Base-by-base conservation (phyloP, 73 alveolate genomes). In the Paramecium caudatum region DNA sequence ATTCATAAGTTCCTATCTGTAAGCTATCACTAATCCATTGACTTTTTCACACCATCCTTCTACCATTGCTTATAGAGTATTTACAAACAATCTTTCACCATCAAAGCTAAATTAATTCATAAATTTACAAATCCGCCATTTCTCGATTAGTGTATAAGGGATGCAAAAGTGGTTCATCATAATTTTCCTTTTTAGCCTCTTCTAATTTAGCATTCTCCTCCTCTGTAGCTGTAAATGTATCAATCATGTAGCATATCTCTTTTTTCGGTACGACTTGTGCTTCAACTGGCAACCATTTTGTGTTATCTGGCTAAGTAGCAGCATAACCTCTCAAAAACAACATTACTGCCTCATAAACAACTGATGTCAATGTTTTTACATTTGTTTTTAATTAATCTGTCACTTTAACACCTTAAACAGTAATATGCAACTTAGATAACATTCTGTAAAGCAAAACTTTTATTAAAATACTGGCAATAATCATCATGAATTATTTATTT, bases 31-130 rank as follows among this genome's bases (percentile, higher is more conserved):
- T 13, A 55, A 27, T 10, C 30, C 30, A 23, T 7, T 27, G 13
- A 65, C 17, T 15, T 65, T 65, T 16, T 65, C 83, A 65, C 83
- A 65, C 83, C 83, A 65, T 10, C 83, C 83, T n/a, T 65, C 83
- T 2, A 65, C 47, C 83, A 65, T 65, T 6, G 19, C 32, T 36
- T 33, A 36, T 25, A 65, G 34, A 3, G 37, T 65, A 13, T 46
- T 13, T 0, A 65, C 49, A 33, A 13, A 30, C 0, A 33, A 13
- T 65, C 83, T 33, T 65, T 65, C 47, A 2, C 17, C 17, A 12
- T 74, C 88, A 45, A 74, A 74, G 9, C 88, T 37, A 74, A 10
- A 16, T 0, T 36, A 7, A 21, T 39, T 16, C 17, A 74, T 74
- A 74, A 15, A n/a, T 19, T 10, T 74, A 74, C 88, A 74, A 74